A percentile compares a stretch with the other conserved stretches of the same genome.
phyloP scores from a whole-genome alignment of 371 early-diverging fungal species.

The Mucor indicus region DNA sequence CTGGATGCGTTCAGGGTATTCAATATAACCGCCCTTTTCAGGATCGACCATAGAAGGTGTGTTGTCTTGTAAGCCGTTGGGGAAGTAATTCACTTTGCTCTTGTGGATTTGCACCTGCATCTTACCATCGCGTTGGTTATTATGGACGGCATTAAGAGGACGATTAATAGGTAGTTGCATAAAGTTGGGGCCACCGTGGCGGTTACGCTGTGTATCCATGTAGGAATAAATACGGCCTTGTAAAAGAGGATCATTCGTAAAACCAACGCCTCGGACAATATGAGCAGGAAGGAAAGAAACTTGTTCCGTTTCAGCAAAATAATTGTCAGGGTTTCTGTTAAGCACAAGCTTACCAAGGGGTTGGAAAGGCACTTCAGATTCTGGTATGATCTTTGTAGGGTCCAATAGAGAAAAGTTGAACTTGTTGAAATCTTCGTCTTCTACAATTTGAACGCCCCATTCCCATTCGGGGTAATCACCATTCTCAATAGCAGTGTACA shows the following conservation, averaged over 20 bases:
- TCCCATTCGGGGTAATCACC: constrained; percentile 55
- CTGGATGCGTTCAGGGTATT: constrained; percentile 17
- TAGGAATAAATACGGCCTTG: constrained; percentile 55
- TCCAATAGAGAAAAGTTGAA: constrained; percentile 52
- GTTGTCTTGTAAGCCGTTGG: constrained; percentile 14
- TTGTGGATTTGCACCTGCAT: constrained; percentile 20
- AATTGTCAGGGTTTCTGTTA: constrained; percentile 54
- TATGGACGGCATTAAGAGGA: constrained; percentile 35
- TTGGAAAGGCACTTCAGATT: constrained; percentile 44
- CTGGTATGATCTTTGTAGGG: constrained; percentile 54
- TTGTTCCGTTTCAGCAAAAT: constrained; percentile 58
- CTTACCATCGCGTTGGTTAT: constrained; percentile 56
- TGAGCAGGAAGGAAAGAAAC: constrained; percentile 39
- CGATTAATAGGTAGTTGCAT: constrained; percentile 55
- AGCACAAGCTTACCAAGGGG: constrained; percentile 47
- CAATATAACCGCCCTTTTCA: constrained; percentile 18
- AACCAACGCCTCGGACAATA: constrained; percentile 49
- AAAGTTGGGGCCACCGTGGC: constrained; percentile 47
- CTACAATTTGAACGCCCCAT: constrained; percentile 46
- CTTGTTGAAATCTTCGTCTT: constrained; percentile 34
- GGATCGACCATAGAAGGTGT: constrained; percentile 12
- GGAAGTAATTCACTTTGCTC: constrained; percentile 15
- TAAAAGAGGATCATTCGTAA: constrained; percentile 50
- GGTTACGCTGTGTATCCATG: constrained; percentile 50
- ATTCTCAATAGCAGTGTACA: constrained; percentile 40